Conservation (phyloP, 805 yeast species). For the Isabelozyma gotoi region DNA sequence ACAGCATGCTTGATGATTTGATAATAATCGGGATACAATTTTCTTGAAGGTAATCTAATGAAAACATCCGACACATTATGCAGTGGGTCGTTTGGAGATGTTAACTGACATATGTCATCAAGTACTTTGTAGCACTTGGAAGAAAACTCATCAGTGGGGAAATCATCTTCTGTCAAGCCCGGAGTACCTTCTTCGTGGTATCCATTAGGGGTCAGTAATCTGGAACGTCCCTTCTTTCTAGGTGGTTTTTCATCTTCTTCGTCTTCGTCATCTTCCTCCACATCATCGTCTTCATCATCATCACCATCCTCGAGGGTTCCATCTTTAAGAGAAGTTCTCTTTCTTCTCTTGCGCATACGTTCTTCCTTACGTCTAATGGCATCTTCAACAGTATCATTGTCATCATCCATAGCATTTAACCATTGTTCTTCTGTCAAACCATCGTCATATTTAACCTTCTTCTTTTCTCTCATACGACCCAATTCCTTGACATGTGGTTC, state of each 20-base stretch:
- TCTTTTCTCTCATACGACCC: constrained; percentile 74
- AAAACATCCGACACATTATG: constrained; percentile 46
- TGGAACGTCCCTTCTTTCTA: not conserved
- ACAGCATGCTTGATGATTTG: constrained; percentile 59
- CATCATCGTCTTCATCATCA: constrained; percentile 25
- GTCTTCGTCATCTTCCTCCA: constrained; percentile 17
- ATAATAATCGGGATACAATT: constrained; percentile 84
- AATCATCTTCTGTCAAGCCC: constrained; percentile 13
- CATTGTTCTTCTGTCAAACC: constrained; percentile 92
- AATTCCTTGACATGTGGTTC: constrained; percentile 51
- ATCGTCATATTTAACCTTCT: constrained; percentile 80
- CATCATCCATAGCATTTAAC: constrained; percentile 77
- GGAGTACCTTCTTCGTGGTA: constrained; percentile 15
- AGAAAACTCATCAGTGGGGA: constrained; percentile 14
- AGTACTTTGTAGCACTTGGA: constrained; percentile 36
- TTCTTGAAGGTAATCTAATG: constrained; percentile 67
- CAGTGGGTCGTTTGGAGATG: constrained; percentile 42
- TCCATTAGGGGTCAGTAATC: not conserved
- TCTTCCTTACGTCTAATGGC: constrained; percentile 54
- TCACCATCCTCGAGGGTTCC: constrained; percentile 20
- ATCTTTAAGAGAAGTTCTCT: constrained; percentile 16
- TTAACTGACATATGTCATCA: constrained; percentile 40
- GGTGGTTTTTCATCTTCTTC: constrained; percentile 8
- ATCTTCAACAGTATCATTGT: constrained; percentile 60
- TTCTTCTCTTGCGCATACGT: constrained; percentile 39